These are phyloP conservation scores for Nicotiana sylvestris DNA, from an alignment of 257 asterid genomes.

Conservation along the genomic window DNA sequence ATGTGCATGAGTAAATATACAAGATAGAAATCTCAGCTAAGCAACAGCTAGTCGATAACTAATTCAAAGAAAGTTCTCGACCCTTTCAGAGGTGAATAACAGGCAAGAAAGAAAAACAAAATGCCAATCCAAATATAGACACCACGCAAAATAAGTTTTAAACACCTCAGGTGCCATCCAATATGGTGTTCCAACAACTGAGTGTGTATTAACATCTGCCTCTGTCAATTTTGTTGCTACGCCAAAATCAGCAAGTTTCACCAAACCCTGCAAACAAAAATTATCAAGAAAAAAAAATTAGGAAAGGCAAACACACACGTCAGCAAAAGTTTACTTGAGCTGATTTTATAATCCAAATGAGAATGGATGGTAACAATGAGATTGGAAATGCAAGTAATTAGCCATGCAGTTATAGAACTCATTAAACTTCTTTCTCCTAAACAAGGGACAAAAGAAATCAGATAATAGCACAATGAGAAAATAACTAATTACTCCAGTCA, in stretches of 20 bases:
- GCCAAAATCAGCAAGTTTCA: constrained; percentile 98
- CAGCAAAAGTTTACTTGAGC: neutral
- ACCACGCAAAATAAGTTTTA: neutral
- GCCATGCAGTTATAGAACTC: neutral
- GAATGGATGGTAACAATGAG: neutral
- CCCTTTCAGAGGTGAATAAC: constrained; percentile 7
- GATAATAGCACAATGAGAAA: neutral
- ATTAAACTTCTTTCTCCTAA: neutral
- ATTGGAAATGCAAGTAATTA: neutral
- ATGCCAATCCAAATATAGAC: neutral
- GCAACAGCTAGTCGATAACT: neutral
- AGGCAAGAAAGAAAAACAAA: constrained; percentile 2
- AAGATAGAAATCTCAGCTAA: neutral
- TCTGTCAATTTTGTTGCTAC: constrained; percentile 96
- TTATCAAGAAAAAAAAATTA: constrained; percentile 19
- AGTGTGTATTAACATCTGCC: constrained; percentile 88
- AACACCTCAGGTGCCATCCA: constrained; percentile 99
- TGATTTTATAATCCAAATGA: neutral
- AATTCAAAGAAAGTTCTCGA: neutral
- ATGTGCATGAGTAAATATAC: neutral
- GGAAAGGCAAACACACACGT: neutral
- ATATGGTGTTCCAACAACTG: constrained; percentile 99
- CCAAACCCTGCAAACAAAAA: constrained; percentile 84
- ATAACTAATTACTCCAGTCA: neutral
- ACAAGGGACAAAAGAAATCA: constrained; percentile 5